A percentile compares a stretch with the other conserved stretches of the same genome.
Evolutionary conservation across 169 alveolate genomes (phyloP).

Genomic region (Plasmodium gonderi): DNA sequence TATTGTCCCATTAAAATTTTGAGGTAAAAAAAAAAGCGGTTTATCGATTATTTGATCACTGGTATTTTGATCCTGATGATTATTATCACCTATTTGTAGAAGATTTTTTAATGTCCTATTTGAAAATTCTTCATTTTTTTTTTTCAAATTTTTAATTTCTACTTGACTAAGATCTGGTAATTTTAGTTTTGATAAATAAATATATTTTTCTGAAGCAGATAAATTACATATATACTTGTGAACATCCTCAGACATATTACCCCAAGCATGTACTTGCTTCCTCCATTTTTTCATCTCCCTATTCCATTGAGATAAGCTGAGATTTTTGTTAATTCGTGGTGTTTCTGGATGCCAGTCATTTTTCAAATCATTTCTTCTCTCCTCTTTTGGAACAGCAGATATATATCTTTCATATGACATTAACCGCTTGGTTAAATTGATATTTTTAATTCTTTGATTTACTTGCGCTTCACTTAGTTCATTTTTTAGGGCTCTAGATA

Average conservation of each 20-base stretch:
- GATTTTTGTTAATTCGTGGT: constrained; percentile 77
- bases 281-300: constrained; percentile 82
- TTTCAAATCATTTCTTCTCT: constrained; percentile 69
- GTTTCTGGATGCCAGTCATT: constrained; percentile 83
- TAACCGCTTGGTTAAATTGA: constrained; percentile 81
- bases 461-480: constrained; percentile 37
- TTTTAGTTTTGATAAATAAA: constrained; percentile 74
- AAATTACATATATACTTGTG: constrained; percentile 64
- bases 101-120: constrained; percentile 22
- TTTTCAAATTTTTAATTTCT: constrained; percentile 71
- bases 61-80: background rate
- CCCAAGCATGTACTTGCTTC: constrained; percentile 81
- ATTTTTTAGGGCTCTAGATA: background rate
- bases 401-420: constrained; percentile 79
- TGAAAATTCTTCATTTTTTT: constrained; percentile 22
- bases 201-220: constrained; percentile 64
- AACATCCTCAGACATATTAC: constrained; percentile 49
- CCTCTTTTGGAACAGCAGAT: constrained; percentile 78
- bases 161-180: constrained; percentile 69
- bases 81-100: constrained; percentile 30
- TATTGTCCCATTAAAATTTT: constrained; percentile 60
- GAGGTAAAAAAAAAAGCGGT: constrained; percentile 59
- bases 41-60: constrained; percentile 1
- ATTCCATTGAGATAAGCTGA: constrained; percentile 84
- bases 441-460: constrained; percentile 78